Conservation (phyloP, 2,329 filamentous ascomycete species). For the Madurella mycetomatis region DNA sequence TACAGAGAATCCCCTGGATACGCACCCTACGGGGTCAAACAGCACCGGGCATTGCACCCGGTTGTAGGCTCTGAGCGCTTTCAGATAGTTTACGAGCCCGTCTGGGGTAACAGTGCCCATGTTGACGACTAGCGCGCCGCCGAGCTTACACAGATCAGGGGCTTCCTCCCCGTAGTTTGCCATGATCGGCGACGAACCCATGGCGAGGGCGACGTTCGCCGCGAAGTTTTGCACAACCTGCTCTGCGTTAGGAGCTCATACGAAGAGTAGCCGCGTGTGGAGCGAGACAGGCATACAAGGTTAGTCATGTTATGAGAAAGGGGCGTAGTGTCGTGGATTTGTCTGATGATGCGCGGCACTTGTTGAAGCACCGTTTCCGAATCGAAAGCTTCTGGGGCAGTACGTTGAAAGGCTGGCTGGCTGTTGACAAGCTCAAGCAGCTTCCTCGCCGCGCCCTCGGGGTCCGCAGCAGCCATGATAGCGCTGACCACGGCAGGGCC, state of each 20-base stretch:
- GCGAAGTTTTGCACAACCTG: constrained; percentile 86
- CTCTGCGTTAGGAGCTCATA: neutral
- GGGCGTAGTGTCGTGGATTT: constrained; percentile 60
- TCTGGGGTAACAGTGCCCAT: constrained; percentile 88
- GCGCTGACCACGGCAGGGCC: constrained; percentile 88
- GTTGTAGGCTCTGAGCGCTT: constrained; percentile 80
- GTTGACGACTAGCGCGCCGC: constrained; percentile 80
- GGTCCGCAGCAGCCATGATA: constrained; percentile 69
- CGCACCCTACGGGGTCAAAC: constrained; percentile 80
- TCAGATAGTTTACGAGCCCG: constrained; percentile 64
- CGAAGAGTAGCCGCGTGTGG: neutral
- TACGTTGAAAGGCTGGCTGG: constrained; percentile 30
- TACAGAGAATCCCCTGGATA: constrained; percentile 11
- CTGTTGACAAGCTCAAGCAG: constrained; percentile 54
- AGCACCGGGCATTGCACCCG: constrained; percentile 68
- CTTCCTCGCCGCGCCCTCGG: constrained; percentile 56
- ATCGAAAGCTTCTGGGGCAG: constrained; percentile 10
- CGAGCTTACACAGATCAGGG: constrained; percentile 68
- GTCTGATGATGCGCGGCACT: constrained; percentile 48
- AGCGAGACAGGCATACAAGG: constrained; percentile 43
- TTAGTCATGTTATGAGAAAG: constrained; percentile 98
- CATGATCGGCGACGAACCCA: constrained; percentile 93
- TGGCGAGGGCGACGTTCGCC: constrained; percentile 79
- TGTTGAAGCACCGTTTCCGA: constrained; percentile 25
- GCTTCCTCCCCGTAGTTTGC: constrained; percentile 82